These are phyloP conservation scores for Penicillium digitatum DNA, from an alignment of 2,329 filamentous ascomycete genomes.

Conservation along the genomic window DNA sequence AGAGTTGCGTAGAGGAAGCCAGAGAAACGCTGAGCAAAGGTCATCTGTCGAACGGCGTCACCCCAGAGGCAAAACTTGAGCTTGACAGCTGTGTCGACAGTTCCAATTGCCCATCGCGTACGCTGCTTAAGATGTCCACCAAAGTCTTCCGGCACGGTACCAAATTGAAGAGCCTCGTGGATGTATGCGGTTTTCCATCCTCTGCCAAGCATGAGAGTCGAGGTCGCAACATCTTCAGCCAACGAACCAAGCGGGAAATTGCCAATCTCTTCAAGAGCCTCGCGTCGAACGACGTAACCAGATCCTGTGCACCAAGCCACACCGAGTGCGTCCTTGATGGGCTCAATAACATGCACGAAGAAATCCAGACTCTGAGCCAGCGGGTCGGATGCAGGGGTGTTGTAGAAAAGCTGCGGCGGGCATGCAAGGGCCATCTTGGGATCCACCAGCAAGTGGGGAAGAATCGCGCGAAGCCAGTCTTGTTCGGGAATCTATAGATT, in stretches of 20 bases:
- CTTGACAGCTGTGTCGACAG: conserved; percentile 58
- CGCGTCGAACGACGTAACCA: conserved; percentile 58
- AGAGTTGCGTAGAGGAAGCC: conserved; percentile 57
- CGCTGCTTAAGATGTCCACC: conserved; percentile 36
- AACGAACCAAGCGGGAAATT: conserved; percentile 59
- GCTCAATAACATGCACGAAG: conserved; percentile 54
- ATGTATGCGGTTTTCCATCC: conserved; percentile 62
- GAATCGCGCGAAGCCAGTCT: conserved; percentile 56
- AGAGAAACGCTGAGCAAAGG: conserved; percentile 55
- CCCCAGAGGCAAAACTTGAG: conserved; percentile 59
- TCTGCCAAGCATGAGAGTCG: conserved; percentile 55
- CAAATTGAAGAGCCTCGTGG: conserved; percentile 58
- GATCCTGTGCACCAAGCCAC: conserved; percentile 64
- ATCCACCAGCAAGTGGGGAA: conserved; percentile 58
- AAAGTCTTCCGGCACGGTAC: conserved; percentile 44
- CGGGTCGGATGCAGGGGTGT: conserved; percentile 56
- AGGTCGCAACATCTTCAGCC: conserved; percentile 59
- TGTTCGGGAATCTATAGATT: conserved; percentile 53
- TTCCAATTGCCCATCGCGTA: conserved; percentile 43
- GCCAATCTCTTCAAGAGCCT: conserved; percentile 58
- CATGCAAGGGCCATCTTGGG: conserved; percentile 57
- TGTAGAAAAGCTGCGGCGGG: conserved; percentile 61
- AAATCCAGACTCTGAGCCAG: conserved; percentile 57
- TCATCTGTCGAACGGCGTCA: conserved; percentile 52
- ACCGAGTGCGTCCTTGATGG: conserved; percentile 45